These are phyloP conservation scores for Pholiota adiposa DNA, from an alignment of 1,284 basidiomycete genomes.

Conservation along the genomic window DNA sequence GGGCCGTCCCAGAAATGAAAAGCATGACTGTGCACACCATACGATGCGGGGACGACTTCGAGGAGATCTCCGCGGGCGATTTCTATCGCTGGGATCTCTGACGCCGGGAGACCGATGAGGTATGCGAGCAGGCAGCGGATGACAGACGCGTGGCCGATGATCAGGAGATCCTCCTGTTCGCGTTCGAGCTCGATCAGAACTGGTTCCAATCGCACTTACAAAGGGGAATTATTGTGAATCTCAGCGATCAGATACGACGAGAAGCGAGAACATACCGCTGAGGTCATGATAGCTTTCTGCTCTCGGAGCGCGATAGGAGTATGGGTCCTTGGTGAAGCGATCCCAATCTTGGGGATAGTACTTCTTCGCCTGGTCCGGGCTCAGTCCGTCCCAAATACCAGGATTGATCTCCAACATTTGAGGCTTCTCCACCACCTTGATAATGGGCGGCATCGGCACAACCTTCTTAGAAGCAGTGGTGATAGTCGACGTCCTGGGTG, in stretches of 20 bases:
- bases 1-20: conserved; percentile 94
- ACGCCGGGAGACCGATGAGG: conserved; percentile 93
- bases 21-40: conserved; percentile 86
- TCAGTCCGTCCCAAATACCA: conserved; percentile 94
- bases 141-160: conserved; percentile 98
- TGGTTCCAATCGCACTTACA: conserved; percentile 86
- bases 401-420: conserved; percentile 99
- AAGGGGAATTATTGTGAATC: neutral
- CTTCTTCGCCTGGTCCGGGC: conserved; percentile 87
- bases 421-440: conserved; percentile 91
- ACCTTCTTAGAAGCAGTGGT: conserved; percentile 5
- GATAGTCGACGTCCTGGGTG: neutral
- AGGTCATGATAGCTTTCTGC: conserved; percentile 88
- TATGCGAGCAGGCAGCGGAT: conserved; percentile 94
- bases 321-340: conserved; percentile 91
- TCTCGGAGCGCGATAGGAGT: conserved; percentile 88
- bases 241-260: conserved; percentile 29
- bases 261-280: conserved; percentile 40
- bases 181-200: conserved; percentile 98
- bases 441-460: conserved; percentile 38
- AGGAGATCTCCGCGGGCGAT: conserved; percentile 90
- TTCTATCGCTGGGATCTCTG: conserved; percentile 96
- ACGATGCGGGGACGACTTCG: conserved; percentile 89
- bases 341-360: conserved; percentile 96
- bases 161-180: conserved; percentile 92